Evolutionary conservation across 139 green algal genomes (phyloP).

Genomic region (Tetraselmis chui): DNA sequence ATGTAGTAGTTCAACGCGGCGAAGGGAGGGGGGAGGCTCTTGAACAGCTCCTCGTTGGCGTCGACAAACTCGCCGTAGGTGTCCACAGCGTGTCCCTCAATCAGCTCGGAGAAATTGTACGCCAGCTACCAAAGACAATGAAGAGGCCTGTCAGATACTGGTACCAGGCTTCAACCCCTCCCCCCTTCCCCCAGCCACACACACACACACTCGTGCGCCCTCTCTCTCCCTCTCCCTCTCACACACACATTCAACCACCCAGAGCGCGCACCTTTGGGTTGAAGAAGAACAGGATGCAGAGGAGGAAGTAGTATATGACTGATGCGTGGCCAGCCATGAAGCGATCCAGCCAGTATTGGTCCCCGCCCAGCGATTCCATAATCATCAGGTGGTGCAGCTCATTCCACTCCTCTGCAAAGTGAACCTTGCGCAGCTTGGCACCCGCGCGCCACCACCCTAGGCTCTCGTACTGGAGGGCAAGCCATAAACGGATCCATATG

Average conservation of each 20-base stretch:
- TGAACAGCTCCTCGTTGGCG: constrained; percentile 62
- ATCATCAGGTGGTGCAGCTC: constrained; percentile 88
- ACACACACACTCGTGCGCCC: too few species aligned
- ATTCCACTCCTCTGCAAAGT: constrained; percentile 95
- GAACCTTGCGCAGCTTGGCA: constrained; percentile 73
- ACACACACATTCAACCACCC: too few species aligned
- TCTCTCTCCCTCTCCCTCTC: too few species aligned
- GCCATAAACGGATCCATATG: not conserved
- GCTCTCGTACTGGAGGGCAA: not conserved
- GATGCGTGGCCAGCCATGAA: constrained; percentile 82
- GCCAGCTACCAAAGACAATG: constrained; percentile 46
- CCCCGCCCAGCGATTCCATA: constrained; percentile 93
- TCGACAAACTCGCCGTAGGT: constrained; percentile 71
- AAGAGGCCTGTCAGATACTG: too few species aligned
- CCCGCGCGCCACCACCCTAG: constrained; percentile 26
- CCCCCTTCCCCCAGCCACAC: too few species aligned
- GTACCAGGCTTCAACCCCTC: too few species aligned
- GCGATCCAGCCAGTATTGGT: constrained; percentile 84
- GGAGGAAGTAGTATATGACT: constrained; percentile 79
- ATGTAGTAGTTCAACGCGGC: constrained; percentile 91
- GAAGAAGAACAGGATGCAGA: constrained; percentile 70
- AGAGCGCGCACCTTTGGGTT: constrained; percentile 4
- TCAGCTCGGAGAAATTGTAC: constrained; percentile 91
- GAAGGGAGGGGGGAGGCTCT: constrained; percentile 72
- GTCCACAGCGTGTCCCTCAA: constrained; percentile 52